Evolutionary conservation across 2,329 filamentous ascomycete species (phyloP).

Genomic region (Metarhizium guizhouense): DNA sequence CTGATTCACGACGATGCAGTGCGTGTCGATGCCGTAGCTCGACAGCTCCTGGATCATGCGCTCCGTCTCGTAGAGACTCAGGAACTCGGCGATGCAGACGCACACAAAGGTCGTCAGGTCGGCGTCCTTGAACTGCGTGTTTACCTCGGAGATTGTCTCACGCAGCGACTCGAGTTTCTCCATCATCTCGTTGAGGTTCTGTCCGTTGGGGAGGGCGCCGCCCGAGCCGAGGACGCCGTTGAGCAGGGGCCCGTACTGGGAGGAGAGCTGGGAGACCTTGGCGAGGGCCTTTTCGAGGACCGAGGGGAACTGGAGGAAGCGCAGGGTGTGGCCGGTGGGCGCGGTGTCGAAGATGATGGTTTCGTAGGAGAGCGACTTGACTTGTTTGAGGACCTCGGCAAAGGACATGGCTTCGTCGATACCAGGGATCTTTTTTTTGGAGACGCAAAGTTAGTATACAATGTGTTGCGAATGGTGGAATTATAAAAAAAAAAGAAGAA

Average conservation of each 20-base stretch:
- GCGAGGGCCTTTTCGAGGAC: conserved; percentile 98
- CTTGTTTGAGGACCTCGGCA: conserved; percentile 96
- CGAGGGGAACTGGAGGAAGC: conserved; percentile 96
- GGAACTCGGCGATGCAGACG: conserved; percentile 95
- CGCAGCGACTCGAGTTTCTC: conserved; percentile 90
- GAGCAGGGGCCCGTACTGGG: conserved; percentile 91
- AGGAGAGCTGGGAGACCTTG: conserved; percentile 88
- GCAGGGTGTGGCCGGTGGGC: conserved; percentile 93
- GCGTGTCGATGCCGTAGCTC: conserved; percentile 89
- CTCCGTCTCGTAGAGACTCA: conserved; percentile 96
- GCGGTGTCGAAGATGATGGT: conserved; percentile 99
- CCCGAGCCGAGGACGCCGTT: conserved; percentile 83
- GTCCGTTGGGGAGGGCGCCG: conserved; percentile 73
- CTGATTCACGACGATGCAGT: conserved; percentile 97
- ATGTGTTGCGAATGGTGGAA: too few species aligned
- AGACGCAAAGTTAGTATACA: too few species aligned
- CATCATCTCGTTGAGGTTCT: conserved; percentile 85
- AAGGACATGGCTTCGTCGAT: conserved; percentile 99
- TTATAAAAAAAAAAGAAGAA: not conserved
- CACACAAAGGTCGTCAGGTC: conserved; percentile 95
- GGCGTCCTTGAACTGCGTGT: conserved; percentile 95
- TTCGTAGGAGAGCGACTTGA: conserved; percentile 97
- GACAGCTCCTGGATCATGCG: conserved; percentile 98
- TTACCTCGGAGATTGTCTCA: conserved; percentile 90
- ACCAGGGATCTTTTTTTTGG: conserved; percentile 67